Conservation (phyloP, 2,329 filamentous ascomycete genomes). For the Trichophyton rubrum region DNA sequence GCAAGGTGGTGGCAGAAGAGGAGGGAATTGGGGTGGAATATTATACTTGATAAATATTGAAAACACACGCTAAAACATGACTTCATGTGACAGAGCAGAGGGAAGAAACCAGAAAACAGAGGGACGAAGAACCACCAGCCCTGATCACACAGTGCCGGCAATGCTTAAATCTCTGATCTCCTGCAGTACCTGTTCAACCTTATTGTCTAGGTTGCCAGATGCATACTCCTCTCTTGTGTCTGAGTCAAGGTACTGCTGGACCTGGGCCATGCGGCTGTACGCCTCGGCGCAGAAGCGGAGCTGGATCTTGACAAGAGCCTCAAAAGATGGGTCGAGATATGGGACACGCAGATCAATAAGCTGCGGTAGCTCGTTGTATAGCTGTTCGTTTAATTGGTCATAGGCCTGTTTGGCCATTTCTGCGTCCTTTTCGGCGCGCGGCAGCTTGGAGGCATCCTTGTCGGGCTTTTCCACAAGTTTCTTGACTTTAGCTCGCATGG, state of each 20-base stretch:
- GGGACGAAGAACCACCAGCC: neutral
- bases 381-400: conserved; percentile 92
- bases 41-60: neutral
- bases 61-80: conserved; percentile 1
- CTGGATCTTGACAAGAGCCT: conserved; percentile 97
- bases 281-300: conserved; percentile 94
- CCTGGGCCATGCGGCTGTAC: conserved; percentile 95
- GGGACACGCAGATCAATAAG: conserved; percentile 93
- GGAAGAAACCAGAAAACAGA: neutral
- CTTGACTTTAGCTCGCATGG: conserved; percentile 90
- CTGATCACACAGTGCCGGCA: conserved; percentile 50
- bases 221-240: conserved; percentile 95
- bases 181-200: conserved; percentile 90
- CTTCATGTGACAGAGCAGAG: neutral
- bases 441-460: conserved; percentile 94
- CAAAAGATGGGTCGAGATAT: conserved; percentile 92
- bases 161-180: conserved; percentile 97
- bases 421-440: conserved; percentile 88
- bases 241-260: conserved; percentile 93
- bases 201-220: conserved; percentile 74
- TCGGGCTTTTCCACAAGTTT: conserved; percentile 95
- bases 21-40: neutral
- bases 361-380: conserved; percentile 84
- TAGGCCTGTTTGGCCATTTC: conserved; percentile 89
- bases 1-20: neutral